Base-by-base conservation (phyloP, 306 rosid species). In the Canavalia gladiata region DNA sequence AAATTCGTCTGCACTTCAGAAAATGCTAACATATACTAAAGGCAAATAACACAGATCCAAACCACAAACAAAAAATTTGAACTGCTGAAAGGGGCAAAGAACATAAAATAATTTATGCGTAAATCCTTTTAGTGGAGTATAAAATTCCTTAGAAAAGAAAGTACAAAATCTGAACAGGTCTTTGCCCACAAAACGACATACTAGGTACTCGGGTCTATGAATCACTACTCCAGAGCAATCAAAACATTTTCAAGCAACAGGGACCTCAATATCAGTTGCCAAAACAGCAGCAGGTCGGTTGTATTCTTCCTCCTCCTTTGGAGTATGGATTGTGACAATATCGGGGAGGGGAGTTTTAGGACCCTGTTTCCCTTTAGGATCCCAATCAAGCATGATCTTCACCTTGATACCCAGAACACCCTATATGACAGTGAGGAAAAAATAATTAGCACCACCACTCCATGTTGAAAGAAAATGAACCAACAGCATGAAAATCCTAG, bases 401-500 rank as follows among this genome's bases (percentile, higher is more conserved):
- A 70, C 75, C 31, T 70, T 70, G 30, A 70, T 70, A 30, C 75
- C 75, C 6, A 70, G 46, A 33, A 70, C 75, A 49, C 75, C 75
- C 60, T 70, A 12, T 1, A 69, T 5, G 11, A 11, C 6, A 47
- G 12, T 1, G 1, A 5, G 1, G 5, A 70, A 46, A 68, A 28
- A 7, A 0, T 43, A 0, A 9, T 68, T 11, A 46, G 25, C 13
- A 33, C 1, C 12, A 31, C 12, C 7, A 49, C 10, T 49, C 3
- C 7, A 47, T 2, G 0, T 31, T 30, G 4, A 49, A 8, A 47
- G 3, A 70, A 11, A 70, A 30, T 12, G 11, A 68, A 1, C 7
- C 29, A 69, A 13, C 0, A 52, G 8, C 28, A 3, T 10, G 11
- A 68, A 39, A 68, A 30, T 30, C 55, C 39, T 4, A 9, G 1